phyloP scores from a whole-genome alignment of 345 rosid genomes.

The Anacardium occidentale region DNA sequence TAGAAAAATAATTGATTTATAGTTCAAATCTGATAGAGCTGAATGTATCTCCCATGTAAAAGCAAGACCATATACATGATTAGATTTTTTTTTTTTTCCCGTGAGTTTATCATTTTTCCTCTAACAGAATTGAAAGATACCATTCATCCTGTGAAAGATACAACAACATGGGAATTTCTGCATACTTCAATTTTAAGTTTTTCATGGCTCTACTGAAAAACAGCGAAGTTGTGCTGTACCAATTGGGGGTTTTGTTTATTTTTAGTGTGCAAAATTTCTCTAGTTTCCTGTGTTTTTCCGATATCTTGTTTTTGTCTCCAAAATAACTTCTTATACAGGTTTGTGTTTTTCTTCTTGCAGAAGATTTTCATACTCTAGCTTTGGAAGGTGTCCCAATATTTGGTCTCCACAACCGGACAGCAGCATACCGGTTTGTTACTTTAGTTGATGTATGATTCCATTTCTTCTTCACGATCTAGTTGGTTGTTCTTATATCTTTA shows the following conservation, averaged over 20 bases:
- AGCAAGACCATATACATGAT: background rate
- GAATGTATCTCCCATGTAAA: too few relatives aligned
- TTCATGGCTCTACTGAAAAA: background rate
- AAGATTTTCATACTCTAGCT: slow-evolving; percentile 87
- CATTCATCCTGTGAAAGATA: too few relatives aligned
- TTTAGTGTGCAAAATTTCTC: background rate
- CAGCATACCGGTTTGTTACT: slow-evolving; percentile 94
- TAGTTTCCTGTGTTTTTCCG: background rate
- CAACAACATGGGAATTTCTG: too few relatives aligned
- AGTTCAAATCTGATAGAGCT: too few relatives aligned
- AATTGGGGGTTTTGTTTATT: background rate
- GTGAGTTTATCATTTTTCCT: too few relatives aligned
- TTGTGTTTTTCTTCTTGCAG: slow-evolving; percentile 37
- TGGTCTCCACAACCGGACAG: slow-evolving; percentile 77
- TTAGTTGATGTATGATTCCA: slow-evolving; percentile 70
- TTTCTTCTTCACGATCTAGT: slow-evolving; percentile 9
- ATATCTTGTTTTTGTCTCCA: slow-evolving; percentile 1
- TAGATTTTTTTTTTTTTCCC: background rate
- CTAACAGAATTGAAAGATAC: too few relatives aligned
- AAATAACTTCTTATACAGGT: slow-evolving; percentile 7
- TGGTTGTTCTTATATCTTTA: background rate
- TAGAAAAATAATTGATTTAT: slow-evolving; percentile 8
- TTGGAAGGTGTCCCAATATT: slow-evolving; percentile 80
- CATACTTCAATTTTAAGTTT: background rate
- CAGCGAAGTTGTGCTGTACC: background rate